Base-by-base conservation (phyloP, 257 asterid genomes). In the Fraxinus excelsior region DNA sequence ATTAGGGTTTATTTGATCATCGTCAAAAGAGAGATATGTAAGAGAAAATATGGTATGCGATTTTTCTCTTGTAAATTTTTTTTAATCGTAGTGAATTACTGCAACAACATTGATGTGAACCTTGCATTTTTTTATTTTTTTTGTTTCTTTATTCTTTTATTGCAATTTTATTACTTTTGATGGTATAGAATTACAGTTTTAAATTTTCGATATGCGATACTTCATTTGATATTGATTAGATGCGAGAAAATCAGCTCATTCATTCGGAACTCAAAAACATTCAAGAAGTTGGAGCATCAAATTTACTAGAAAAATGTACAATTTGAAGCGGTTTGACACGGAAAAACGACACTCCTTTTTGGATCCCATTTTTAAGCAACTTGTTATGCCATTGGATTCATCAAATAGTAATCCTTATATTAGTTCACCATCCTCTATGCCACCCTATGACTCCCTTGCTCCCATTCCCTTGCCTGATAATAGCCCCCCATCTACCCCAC, bases 401-500 rank as follows among this genome's bases (percentile, higher is more conserved):
- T 82, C 98, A 56, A 88, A 82, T 78, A 77, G 89, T 26, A 81
- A 79, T 28, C 85, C 92, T 8, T 91, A 88, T 18, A 83, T 90
- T 13, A 86, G 93, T 62, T 89, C 98, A 25, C 97, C 98, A 8
- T 86, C 88, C 85, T 85, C 92, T 66, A 42, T 89, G 37, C 90
- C 97, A 68, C 99, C 99, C 25, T 92, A 72, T 44, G 96, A 93
- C 35, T 92, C 98, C 9, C 93, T 91, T 1, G 84, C 97, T n/a
- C 99, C 99, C 0, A 71, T 86, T 40, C 81, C 96, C 19, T 78
- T 82, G 18, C 89, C 92, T 0, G 86, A 81, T 21, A 82, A 82
- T 38, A 32, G 86, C 80, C 93, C 98, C 10, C 96, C 96, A 14
- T 70, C 74, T 34, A 74, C 82, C 67, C 88, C 87, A 4, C 83